These are phyloP conservation scores for Hericium alpestre DNA, from an alignment of 768 basidiomycete genomes.

Conservation along the genomic window DNA sequence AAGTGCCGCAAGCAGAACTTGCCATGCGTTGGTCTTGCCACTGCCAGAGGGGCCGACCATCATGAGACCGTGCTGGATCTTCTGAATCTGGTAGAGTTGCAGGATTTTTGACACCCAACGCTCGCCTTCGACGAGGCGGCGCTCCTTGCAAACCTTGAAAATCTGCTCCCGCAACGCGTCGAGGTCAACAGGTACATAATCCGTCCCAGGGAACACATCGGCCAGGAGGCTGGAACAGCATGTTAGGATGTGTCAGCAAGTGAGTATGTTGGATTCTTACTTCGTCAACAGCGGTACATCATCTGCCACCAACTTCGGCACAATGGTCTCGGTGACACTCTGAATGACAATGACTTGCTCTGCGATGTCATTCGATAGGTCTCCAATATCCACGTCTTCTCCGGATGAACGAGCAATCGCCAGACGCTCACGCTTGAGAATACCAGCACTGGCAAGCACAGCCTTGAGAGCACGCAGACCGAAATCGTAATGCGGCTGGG, in stretches of 20 bases:
- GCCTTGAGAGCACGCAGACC: slow-evolving; percentile 96
- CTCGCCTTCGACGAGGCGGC: slow-evolving; percentile 76
- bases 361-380: slow-evolving; percentile 60
- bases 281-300: slow-evolving; percentile 92
- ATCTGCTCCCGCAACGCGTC: slow-evolving; percentile 81
- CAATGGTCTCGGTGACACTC: slow-evolving; percentile 96
- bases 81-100: slow-evolving; percentile 97
- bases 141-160: slow-evolving; percentile 74
- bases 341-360: slow-evolving; percentile 98
- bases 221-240: slow-evolving; percentile 59
- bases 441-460: slow-evolving; percentile 93
- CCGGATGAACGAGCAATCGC: slow-evolving; percentile 30
- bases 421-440: slow-evolving; percentile 87
- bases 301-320: slow-evolving; percentile 94
- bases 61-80: slow-evolving; percentile 99
- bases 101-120: slow-evolving; percentile 92
- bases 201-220: slow-evolving; percentile 95
- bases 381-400: slow-evolving; percentile 32
- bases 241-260: slow-evolving; percentile 2
- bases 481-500: slow-evolving; percentile 98
- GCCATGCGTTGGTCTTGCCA: slow-evolving; percentile 97
- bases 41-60: slow-evolving; percentile 98
- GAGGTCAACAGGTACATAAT: slow-evolving; percentile 82
- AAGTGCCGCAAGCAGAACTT: slow-evolving; percentile 80
- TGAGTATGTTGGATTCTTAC: slow-evolving; percentile 30